phyloP scores from a whole-genome alignment of 1,284 basidiomycete species.

The Ganoderma boninense region DNA sequence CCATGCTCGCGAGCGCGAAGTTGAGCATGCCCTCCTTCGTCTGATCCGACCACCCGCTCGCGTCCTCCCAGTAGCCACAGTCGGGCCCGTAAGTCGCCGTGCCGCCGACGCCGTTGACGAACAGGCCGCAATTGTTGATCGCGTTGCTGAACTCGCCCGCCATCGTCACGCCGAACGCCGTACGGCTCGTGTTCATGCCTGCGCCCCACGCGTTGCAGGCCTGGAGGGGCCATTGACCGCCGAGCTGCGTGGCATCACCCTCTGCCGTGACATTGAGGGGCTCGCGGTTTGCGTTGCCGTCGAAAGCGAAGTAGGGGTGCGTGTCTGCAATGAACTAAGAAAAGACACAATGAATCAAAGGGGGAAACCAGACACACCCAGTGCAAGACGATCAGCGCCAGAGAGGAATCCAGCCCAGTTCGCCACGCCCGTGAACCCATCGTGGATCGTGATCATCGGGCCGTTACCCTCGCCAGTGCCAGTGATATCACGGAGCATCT shows the following conservation, averaged over 20 bases:
- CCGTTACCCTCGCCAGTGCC: constrained; percentile 64
- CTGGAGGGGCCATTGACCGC: constrained; percentile 40
- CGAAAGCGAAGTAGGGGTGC: constrained; percentile 56
- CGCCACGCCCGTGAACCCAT: constrained; percentile 47
- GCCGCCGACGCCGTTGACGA: constrained; percentile 53
- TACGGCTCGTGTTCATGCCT: constrained; percentile 57
- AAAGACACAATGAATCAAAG: neutral
- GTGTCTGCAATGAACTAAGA: constrained; percentile 47
- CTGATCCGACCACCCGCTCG: constrained; percentile 60
- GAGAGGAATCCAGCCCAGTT: constrained; percentile 60
- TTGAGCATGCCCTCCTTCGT: constrained; percentile 64
- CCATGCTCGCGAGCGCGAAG: constrained; percentile 69
- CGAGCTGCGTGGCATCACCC: constrained; percentile 41
- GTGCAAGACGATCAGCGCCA: constrained; percentile 61
- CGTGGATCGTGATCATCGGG: constrained; percentile 62
- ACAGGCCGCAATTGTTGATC: constrained; percentile 58
- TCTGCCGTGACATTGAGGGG: constrained; percentile 43
- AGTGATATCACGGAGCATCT: constrained; percentile 62
- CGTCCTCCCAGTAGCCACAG: constrained; percentile 68
- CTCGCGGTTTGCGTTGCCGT: constrained; percentile 42
- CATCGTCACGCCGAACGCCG: constrained; percentile 55
- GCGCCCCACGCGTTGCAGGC: constrained; percentile 62
- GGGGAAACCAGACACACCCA: constrained; percentile 47
- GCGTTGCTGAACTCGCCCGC: constrained; percentile 59
- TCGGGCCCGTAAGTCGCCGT: constrained; percentile 55